Conservation (phyloP, 768 basidiomycete species). For the Pulveroboletus sp. region DNA sequence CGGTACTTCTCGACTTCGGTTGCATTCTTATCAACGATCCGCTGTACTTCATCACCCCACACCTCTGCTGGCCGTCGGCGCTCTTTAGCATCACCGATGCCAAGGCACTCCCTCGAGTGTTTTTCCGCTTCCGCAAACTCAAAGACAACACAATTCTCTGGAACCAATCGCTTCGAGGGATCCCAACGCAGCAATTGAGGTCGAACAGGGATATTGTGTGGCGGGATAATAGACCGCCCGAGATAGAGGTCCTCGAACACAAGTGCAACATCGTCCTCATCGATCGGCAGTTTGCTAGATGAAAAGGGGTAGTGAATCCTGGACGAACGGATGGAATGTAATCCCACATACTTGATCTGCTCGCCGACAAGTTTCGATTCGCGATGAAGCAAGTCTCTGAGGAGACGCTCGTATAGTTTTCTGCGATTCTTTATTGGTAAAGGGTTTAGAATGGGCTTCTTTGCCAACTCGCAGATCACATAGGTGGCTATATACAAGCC, state of each 20-base stretch:
- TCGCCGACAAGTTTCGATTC: slow-evolving; percentile 68
- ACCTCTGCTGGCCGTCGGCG: slow-evolving; percentile 46
- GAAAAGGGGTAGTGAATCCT: background rate
- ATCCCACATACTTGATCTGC: slow-evolving; percentile 52
- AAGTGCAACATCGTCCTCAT: slow-evolving; percentile 78
- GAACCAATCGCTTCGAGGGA: slow-evolving; percentile 51
- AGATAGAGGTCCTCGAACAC: slow-evolving; percentile 87
- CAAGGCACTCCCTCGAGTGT: slow-evolving; percentile 51
- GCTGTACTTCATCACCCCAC: slow-evolving; percentile 67
- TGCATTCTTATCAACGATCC: slow-evolving; percentile 54
- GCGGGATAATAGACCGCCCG: slow-evolving; percentile 76
- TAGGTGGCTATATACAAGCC: slow-evolving; percentile 89
- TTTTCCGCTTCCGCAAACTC: slow-evolving; percentile 70
- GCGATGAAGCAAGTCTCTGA: slow-evolving; percentile 70
- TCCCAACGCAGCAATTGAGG: slow-evolving; percentile 87
- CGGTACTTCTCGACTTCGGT: slow-evolving; percentile 57
- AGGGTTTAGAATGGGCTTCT: slow-evolving; percentile 79
- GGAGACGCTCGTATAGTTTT: slow-evolving; percentile 79
- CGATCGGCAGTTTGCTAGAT: slow-evolving; percentile 68
- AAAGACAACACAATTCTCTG: slow-evolving; percentile 87
- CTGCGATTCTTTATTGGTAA: slow-evolving; percentile 82
- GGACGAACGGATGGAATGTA: background rate
- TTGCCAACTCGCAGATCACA: slow-evolving; percentile 82
- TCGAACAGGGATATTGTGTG: slow-evolving; percentile 66
- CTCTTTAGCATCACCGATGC: slow-evolving; percentile 5